A percentile compares a stretch with the other conserved stretches of the same genome.
phyloP scores from a whole-genome alignment of 768 basidiomycete species.

The Russula olivacea region DNA sequence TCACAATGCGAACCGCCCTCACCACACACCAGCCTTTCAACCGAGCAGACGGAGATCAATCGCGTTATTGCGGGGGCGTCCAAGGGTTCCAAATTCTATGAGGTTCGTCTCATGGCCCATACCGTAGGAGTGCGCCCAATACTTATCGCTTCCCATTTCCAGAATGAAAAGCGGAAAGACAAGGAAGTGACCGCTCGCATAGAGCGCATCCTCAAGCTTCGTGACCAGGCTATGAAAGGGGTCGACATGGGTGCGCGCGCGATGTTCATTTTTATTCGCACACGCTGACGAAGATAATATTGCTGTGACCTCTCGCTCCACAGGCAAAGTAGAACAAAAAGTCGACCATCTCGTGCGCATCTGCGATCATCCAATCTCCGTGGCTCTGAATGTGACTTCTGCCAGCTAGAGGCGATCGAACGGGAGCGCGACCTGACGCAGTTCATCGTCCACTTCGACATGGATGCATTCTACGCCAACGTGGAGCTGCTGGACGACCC shows the following conservation, averaged over 20 bases:
- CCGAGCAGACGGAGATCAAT: constrained; percentile 81
- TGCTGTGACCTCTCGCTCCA: neutral
- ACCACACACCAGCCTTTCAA: constrained; percentile 46
- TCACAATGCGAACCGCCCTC: neutral
- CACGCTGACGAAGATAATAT: neutral
- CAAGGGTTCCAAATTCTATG: constrained; percentile 90
- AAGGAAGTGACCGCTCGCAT: constrained; percentile 78
- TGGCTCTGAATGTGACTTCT: constrained; percentile 5
- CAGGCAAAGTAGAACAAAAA: constrained; percentile 54
- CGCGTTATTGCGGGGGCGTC: constrained; percentile 85
- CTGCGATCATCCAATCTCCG: neutral
- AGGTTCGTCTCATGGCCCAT: constrained; percentile 40
- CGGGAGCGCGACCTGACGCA: constrained; percentile 71
- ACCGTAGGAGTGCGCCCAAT: too few species aligned
- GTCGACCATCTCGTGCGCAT: constrained; percentile 65
- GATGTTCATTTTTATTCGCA: constrained; percentile 17
- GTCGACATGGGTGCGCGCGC: constrained; percentile 47
- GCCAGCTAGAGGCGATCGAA: constrained; percentile 66
- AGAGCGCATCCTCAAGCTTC: constrained; percentile 55
- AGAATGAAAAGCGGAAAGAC: constrained; percentile 91
- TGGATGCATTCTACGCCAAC: constrained; percentile 89
- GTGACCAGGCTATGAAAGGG: constrained; percentile 51
- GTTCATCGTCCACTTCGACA: constrained; percentile 88
- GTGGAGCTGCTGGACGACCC: constrained; percentile 69
- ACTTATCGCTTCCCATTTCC: too few species aligned